Evolutionary conservation across 495 filamentous ascomycete genomes (phyloP).

Genomic region (Antarctomyces pellizariae): DNA sequence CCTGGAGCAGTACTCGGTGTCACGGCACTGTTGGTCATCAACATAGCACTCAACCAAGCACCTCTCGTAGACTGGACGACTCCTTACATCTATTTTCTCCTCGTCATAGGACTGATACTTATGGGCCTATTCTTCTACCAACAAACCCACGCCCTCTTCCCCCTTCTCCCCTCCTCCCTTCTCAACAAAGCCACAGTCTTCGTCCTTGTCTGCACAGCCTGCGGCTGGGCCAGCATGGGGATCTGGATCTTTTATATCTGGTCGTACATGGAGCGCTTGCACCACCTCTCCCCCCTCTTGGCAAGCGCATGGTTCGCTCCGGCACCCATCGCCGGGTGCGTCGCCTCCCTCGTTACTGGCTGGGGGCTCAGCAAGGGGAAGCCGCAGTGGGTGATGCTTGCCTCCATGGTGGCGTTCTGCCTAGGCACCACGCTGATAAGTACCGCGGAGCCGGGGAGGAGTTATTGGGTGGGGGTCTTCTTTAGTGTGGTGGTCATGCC

Average conservation of each 20-base stretch:
- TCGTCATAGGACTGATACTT: conserved; percentile 30
- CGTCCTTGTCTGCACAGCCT: conserved; percentile 28
- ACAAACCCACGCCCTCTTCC: conserved; percentile 20
- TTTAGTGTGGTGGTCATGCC: conserved; percentile 29
- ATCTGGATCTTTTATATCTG: conserved; percentile 35
- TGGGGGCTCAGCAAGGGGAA: conserved; percentile 19
- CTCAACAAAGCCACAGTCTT: conserved; percentile 26
- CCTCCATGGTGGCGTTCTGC: conserved; percentile 24
- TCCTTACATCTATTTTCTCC: conserved; percentile 26
- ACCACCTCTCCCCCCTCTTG: conserved; percentile 21
- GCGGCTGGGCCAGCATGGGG: conserved; percentile 37
- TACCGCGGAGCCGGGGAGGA: conserved; percentile 24
- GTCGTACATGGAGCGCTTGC: conserved; percentile 27
- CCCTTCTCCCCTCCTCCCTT: conserved; percentile 28
- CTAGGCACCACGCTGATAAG: conserved; percentile 21
- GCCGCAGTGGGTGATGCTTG: conserved; percentile 24
- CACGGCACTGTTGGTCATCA: conserved; percentile 29
- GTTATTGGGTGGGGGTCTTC: conserved; percentile 38
- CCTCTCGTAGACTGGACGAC: conserved; percentile 31
- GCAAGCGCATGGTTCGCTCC: conserved; percentile 23
- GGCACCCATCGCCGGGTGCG: conserved; percentile 20
- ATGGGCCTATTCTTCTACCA: conserved; percentile 26
- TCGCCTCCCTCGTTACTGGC: conserved; percentile 25
- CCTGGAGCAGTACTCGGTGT: conserved; percentile 27
- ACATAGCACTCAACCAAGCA: conserved; percentile 38